Evolutionary conservation across 768 basidiomycete genomes (phyloP), one percentile per base, ranked within the genome.

Genomic region (Panus rudis): DNA sequence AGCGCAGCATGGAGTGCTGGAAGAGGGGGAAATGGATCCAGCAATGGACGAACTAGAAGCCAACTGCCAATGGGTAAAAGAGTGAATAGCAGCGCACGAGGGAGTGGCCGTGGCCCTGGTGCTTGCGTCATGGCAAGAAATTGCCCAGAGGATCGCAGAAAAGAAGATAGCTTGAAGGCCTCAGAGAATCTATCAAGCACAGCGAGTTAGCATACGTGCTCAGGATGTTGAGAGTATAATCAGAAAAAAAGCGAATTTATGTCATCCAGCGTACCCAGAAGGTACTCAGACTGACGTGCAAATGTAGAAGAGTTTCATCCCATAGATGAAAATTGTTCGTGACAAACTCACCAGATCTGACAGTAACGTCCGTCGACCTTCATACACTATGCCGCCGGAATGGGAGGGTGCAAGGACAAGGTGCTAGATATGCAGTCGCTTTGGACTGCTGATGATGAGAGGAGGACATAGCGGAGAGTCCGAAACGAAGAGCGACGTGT

Each of bases 1-100:
- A 92, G 51, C 12, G 84, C 88, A 1, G 78, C 79, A 55, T 87
- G 82, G 17, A 97, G 65, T 0, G 79, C 79, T 2, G 85, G 85
- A 11, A 90, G 65, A 2, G 77, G 70, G 1, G 85, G 85, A 0
- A 72, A 55, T 0, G 85, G 85, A 46, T 81, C 77, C 5, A 89
- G 63, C 3, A 89, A 68, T 0, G 87, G 85, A 21, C 87, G 71
- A 0, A 81, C 51, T 25, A 90, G 68, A 56, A 89, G 81, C 83
- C 85, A 89, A 3, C 67, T 57, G 1, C 81, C 84, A 38, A 86
- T 59, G 16, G 88, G 87, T 23, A 81, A 61, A 45, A 89, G 64
- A 6, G 78, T 67, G 45, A 78, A 53, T 27, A 86, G 70, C 0
- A 85, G 53, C 2, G 78, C 39, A 13, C 31, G 34, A 3, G 58